Conservation (phyloP, 2,329 filamentous ascomycete species). For the Monosporascus sp. region DNA sequence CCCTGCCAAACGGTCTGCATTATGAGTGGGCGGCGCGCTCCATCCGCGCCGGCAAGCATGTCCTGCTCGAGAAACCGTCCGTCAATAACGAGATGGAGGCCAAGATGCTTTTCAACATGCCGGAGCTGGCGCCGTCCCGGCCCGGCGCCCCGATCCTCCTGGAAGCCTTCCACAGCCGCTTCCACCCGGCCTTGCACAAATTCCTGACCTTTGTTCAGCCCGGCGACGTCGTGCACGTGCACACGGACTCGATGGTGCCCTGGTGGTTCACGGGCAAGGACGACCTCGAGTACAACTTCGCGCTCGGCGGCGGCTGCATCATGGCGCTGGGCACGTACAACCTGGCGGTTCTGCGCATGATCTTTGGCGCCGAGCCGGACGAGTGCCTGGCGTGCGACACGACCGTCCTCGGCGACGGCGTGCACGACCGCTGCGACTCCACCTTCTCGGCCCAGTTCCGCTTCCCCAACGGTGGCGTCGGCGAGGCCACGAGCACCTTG, state of each 20-base stretch:
- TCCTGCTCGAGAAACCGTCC: constrained; percentile 40
- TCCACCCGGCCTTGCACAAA: too few species aligned
- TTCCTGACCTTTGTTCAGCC: too few species aligned
- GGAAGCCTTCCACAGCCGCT: too few species aligned
- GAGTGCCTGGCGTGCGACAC: constrained; percentile 31
- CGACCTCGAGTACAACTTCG: neutral
- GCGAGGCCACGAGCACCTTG: constrained; percentile 25
- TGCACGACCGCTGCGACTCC: constrained; percentile 29
- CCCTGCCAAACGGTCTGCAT: constrained; percentile 28
- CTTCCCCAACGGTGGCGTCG: constrained; percentile 35
- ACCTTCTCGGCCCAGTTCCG: constrained; percentile 31
- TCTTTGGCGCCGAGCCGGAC: constrained; percentile 34
- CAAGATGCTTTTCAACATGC: constrained; percentile 27
- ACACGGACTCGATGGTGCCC: too few species aligned
- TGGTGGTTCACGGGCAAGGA: too few species aligned
- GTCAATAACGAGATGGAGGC: constrained; percentile 33
- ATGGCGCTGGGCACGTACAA: constrained; percentile 38
- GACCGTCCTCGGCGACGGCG: constrained; percentile 20
- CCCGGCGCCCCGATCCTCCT: too few species aligned
- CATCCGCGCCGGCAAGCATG: constrained; percentile 36
- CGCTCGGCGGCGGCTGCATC: constrained; percentile 7
- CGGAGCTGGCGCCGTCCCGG: too few species aligned
- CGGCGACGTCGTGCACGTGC: too few species aligned
- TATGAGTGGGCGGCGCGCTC: constrained; percentile 35
- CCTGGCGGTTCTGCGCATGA: constrained; percentile 31